Base-by-base conservation (phyloP, 768 basidiomycete genomes). In the Gloeophyllum trabeum region DNA sequence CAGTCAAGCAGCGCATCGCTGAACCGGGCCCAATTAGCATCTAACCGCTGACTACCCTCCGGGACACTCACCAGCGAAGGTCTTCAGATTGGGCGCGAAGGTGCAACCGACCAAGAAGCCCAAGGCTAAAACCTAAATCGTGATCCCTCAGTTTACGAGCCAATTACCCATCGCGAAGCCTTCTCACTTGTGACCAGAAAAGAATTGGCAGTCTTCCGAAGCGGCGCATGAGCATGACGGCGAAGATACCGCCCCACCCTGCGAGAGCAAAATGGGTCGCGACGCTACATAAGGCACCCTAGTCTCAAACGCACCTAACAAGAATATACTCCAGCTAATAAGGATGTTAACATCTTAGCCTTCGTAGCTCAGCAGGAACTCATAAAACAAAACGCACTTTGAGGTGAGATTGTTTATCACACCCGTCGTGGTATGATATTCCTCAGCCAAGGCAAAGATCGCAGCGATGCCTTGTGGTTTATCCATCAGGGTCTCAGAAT, bases 151-250 rank as follows among this genome's bases (percentile, higher is more conserved):
- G n/a, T n/a, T n/a, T n/a, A n/a, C n/a, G n/a, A n/a, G n/a, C n/a
- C n/a, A n/a, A n/a, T n/a, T n/a, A n/a, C n/a, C n/a, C n/a, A n/a
- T n/a, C n/a, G n/a, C n/a, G n/a, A n/a, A n/a, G n/a, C n/a, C n/a
- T n/a, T n/a, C 62, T 19, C 43, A 74, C 74, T 60, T 82, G 80
- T 0, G 77, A 76, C 81, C 81, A 85, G 60, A 81, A 82, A 25
- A 85, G 56, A 10, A 82, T 61, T 0, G 80, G 79, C 1, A 85
- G 66, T 35, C 81, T 72, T 5, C 81, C 81, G 42, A 59, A 69
- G 14, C 76, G 70, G 24, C 79, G 65, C 55, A 81, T 75, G 24
- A 80, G 54, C 62, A 81, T 75, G 4, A 80, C 76, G n/a, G 71
- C 70, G 46, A 73, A 63, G n/a, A 79, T 45, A 16, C 75, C 74